Evolutionary conservation across 768 basidiomycete genomes (phyloP).

Genomic region (Pisolithus marmoratus): DNA sequence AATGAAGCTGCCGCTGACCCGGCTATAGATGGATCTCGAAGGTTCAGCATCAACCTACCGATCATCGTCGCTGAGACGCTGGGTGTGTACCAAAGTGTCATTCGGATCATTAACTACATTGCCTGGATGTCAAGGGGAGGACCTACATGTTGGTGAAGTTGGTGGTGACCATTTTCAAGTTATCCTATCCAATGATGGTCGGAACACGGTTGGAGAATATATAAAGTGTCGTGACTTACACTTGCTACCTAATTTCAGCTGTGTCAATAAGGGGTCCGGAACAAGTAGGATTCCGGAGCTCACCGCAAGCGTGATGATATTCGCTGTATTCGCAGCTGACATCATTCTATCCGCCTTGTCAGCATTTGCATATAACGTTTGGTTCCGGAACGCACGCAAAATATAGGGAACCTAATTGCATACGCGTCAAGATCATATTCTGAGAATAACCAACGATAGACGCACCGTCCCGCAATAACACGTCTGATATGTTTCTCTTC

Average conservation of each 20-base stretch:
- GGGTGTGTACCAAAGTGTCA: not conserved
- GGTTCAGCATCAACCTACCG: conserved; percentile 11
- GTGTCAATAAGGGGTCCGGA: not conserved
- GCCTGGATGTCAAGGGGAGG: not conserved
- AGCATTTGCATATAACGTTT: not conserved
- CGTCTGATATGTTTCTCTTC: not conserved
- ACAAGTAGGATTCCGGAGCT: not conserved
- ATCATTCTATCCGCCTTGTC: not conserved
- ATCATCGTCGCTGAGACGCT: conserved; percentile 13
- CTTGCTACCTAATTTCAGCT: not conserved
- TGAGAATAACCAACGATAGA: not conserved
- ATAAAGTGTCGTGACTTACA: too few relatives aligned
- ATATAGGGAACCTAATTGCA: not conserved
- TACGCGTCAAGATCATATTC: not conserved
- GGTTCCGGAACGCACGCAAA: not conserved
- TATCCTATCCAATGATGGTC: not conserved
- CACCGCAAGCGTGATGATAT: not conserved
- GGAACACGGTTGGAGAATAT: not conserved
- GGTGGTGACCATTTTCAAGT: not conserved
- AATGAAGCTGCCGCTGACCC: not conserved
- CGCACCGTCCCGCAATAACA: not conserved
- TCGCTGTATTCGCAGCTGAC: not conserved
- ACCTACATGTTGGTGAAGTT: not conserved
- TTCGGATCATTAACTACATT: not conserved
- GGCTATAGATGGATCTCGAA: not conserved